A percentile compares a stretch with the other conserved stretches of the same genome.
These are phyloP conservation scores for Arthrobotrys sphaeroides DNA, from an alignment of 2,329 filamentous ascomycete genomes.

Conservation along the genomic window DNA sequence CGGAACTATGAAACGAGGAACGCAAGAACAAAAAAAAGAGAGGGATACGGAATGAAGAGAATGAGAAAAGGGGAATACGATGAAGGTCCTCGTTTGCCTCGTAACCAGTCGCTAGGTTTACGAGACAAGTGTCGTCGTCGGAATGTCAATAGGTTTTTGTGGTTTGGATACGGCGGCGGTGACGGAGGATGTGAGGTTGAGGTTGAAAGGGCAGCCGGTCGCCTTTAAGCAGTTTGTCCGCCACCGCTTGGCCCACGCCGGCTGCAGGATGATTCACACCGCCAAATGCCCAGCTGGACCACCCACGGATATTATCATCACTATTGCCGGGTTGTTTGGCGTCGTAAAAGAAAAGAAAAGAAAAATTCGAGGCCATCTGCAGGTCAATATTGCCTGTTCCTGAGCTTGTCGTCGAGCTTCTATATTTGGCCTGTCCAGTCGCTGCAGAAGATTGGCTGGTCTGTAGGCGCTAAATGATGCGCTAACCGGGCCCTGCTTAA, in stretches of 20 bases:
- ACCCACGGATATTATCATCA: neutral
- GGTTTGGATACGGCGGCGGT: slow-evolving; percentile 2
- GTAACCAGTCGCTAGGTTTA: no score
- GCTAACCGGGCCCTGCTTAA: slow-evolving; percentile 25
- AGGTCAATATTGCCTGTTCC: neutral
- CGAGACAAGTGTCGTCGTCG: no score
- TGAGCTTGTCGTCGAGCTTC: slow-evolving; percentile 13
- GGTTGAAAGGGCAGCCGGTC: slow-evolving; percentile 42
- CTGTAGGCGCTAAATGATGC: slow-evolving; percentile 38
- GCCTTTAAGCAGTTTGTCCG: slow-evolving; percentile 45
- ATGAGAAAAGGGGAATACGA: slow-evolving; percentile 3
- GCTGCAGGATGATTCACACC: slow-evolving; percentile 50
- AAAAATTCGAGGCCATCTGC: neutral
- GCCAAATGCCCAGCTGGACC: neutral
- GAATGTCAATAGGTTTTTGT: neutral
- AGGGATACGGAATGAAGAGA: neutral
- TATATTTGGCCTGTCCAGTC: slow-evolving; percentile 38
- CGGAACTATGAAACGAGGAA: slow-evolving; percentile 17
- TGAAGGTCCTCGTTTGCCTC: neutral
- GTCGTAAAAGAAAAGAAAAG: no score
- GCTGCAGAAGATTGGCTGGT: slow-evolving; percentile 35
- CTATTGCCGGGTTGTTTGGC: no score
- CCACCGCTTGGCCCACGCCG: slow-evolving; percentile 17
- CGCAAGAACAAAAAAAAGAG: neutral
- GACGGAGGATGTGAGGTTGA: slow-evolving; percentile 19